A percentile compares a stretch with the other conserved stretches of the same genome.
Evolutionary conservation across 202 grass and related monocot genomes (phyloP).

Genomic region (Sporobolus alterniflorus): DNA sequence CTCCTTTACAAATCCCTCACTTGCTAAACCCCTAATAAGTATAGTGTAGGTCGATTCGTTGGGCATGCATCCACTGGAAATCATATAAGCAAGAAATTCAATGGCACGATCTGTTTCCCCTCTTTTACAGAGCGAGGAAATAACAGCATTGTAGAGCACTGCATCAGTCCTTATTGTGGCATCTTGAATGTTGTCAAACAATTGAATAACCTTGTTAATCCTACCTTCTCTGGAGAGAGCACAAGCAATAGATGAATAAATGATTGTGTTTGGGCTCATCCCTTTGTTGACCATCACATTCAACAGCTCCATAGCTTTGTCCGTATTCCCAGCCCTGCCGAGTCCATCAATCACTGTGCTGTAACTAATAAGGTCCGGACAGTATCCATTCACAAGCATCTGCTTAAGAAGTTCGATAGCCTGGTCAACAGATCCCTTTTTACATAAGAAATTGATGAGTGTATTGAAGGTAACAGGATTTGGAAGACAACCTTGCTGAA

Average conservation of each 20-base stretch:
- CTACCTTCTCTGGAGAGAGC: constrained; percentile 69
- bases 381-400: constrained; percentile 64
- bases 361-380: constrained; percentile 69
- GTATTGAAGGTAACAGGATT: constrained; percentile 54
- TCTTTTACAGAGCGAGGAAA: constrained; percentile 72
- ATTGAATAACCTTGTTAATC: constrained; percentile 47
- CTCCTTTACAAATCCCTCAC: constrained; percentile 62
- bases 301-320: constrained; percentile 62
- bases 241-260: constrained; percentile 64
- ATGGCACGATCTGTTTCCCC: constrained; percentile 63
- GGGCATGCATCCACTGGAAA: constrained; percentile 63
- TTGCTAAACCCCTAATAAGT: constrained; percentile 61
- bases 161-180: constrained; percentile 50
- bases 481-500: constrained; percentile 46
- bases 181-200: constrained; percentile 59
- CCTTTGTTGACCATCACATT: constrained; percentile 74
- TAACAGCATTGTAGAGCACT: constrained; percentile 65
- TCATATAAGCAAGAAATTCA: constrained; percentile 69
- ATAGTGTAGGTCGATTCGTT: constrained; percentile 72
- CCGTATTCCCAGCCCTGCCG: constrained; percentile 57
- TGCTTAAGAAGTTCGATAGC: constrained; percentile 65
- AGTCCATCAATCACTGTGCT: constrained; percentile 67
- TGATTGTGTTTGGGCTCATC: constrained; percentile 64
- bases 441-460: constrained; percentile 55
- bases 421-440: constrained; percentile 53